Evolutionary conservation across 176 grass and related monocot genomes (phyloP), one percentile per base, ranked within the genome.

Genomic region (Oryza coarctata): DNA sequence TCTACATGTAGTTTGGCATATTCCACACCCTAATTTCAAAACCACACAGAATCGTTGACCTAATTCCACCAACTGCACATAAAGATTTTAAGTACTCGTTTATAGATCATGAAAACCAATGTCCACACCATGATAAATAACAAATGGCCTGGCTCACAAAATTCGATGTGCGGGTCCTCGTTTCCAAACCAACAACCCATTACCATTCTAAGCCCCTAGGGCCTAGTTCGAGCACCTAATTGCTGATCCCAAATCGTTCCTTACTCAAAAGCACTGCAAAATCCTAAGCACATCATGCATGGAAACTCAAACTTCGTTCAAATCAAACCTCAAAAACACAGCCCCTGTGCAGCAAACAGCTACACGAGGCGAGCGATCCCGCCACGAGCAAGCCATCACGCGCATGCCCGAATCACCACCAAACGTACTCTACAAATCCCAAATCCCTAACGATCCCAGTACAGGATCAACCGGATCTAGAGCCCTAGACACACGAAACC

Each of bases 391-490:
- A 32, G 64, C 3, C 80, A 67, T 33, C 32, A 4, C 23, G 49
- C 45, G 14, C 25, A 50, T 1, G 67, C 20, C 65, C 12, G 29
- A n/a, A 80, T 36, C 7, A 44, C 33, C 6, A 47, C 3, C 10
- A 5, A 82, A 73, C 33, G 7, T n/a, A n/a, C n/a, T n/a, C n/a
- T n/a, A 36, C 3, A 6, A 17, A 55, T 40, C 73, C 73, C 45
- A 75, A 82, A 1, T 7, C 18, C 65, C n/a, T n/a, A n/a, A n/a
- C n/a, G n/a, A 20, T 5, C 65, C 23, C 34, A 13, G 0, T 39
- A 31, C 28, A 36, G 8, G 7, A 15, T n/a, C 23, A 3, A 14
- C 66, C 44, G 73, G 88, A 89, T 86, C 83, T 73, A 57, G 29
- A 71, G 65, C 34, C 72, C 12, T 29, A 4, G 0, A n/a, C 28